These are phyloP conservation scores for Cylindrotheca closterium DNA, from an alignment of 108 stramenopile genomes.

Conservation along the genomic window DNA sequence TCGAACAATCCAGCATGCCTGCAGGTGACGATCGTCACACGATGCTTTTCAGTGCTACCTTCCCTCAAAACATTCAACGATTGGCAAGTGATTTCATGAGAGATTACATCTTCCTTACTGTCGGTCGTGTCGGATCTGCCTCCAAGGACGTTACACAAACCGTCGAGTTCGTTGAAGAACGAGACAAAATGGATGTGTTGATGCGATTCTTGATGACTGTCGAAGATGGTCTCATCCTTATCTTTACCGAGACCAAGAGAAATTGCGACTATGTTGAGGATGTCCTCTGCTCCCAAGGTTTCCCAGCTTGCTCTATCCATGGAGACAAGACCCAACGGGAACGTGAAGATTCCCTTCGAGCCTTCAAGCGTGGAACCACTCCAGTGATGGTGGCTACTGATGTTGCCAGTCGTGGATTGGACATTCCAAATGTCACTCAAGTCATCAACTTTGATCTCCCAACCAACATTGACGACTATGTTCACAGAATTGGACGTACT, in stretches of 20 bases:
- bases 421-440: slow-evolving; percentile 97
- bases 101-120: slow-evolving; percentile 95
- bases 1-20: slow-evolving; percentile 76
- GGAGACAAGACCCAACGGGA: slow-evolving; percentile 96
- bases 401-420: slow-evolving; percentile 96
- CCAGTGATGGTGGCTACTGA: slow-evolving; percentile 93
- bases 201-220: slow-evolving; percentile 87
- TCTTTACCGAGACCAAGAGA: slow-evolving; percentile 98
- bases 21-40: slow-evolving; percentile 85
- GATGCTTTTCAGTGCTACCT: slow-evolving; percentile 98
- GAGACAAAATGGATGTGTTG: slow-evolving; percentile 83
- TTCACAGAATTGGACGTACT: slow-evolving; percentile 99
- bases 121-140: slow-evolving; percentile 94
- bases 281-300: slow-evolving; percentile 77
- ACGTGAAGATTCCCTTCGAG: slow-evolving; percentile 87
- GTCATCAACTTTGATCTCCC: slow-evolving; percentile 98
- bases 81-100: slow-evolving; percentile 93
- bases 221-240: slow-evolving; percentile 92
- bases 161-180: slow-evolving; percentile 92
- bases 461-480: slow-evolving; percentile 93
- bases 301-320: slow-evolving; percentile 95
- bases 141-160: slow-evolving; percentile 92
- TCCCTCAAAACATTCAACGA: slow-evolving; percentile 92
- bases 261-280: slow-evolving; percentile 94
- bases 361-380: slow-evolving; percentile 77